A percentile compares a stretch with the other conserved stretches of the same genome.
Evolutionary conservation across 108 stramenopile species (phyloP).

Genomic region (Stephanodiscus triporus): DNA sequence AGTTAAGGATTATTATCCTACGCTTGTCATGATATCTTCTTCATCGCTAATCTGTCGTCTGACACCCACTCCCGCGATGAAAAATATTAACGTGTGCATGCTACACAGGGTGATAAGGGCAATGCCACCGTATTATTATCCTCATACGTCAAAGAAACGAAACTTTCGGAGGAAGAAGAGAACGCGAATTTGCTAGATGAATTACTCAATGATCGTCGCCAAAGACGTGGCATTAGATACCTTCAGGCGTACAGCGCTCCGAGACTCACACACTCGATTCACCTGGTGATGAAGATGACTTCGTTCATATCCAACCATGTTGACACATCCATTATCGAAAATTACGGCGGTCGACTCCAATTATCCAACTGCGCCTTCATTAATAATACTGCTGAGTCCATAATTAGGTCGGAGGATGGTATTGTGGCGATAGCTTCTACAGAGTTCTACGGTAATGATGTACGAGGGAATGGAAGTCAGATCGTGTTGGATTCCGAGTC

Average conservation of each 20-base stretch:
- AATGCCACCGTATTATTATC: slow-evolving; percentile 25
- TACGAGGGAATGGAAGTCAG: slow-evolving; percentile 15
- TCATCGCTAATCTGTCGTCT: slow-evolving; percentile 4
- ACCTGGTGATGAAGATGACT: slow-evolving; percentile 17
- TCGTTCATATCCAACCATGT: slow-evolving; percentile 23
- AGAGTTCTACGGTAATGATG: slow-evolving; percentile 24
- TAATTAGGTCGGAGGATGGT: slow-evolving; percentile 28
- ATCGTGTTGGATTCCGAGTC: slow-evolving; percentile 31
- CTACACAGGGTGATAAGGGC: slow-evolving; percentile 27
- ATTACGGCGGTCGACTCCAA: slow-evolving; percentile 35
- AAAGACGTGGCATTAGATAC: neutral
- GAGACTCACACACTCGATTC: slow-evolving; percentile 27
- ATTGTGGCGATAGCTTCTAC: slow-evolving; percentile 31
- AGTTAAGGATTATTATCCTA: neutral
- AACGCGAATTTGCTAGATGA: slow-evolving; percentile 13
- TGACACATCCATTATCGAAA: slow-evolving; percentile 33
- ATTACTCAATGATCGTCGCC: slow-evolving; percentile 9
- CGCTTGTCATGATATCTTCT: neutral
- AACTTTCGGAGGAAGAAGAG: slow-evolving; percentile 5
- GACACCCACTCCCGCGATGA: neutral
- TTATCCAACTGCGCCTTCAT: slow-evolving; percentile 12
- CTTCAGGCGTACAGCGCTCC: neutral
- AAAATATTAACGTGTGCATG: neutral
- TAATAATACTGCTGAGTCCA: slow-evolving; percentile 37
- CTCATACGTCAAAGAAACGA: slow-evolving; percentile 9